A percentile compares a stretch with the other conserved stretches of the same genome.
Evolutionary conservation across 2,329 filamentous ascomycete genomes (phyloP).

Genomic region (Aureobasidium pullulans): DNA sequence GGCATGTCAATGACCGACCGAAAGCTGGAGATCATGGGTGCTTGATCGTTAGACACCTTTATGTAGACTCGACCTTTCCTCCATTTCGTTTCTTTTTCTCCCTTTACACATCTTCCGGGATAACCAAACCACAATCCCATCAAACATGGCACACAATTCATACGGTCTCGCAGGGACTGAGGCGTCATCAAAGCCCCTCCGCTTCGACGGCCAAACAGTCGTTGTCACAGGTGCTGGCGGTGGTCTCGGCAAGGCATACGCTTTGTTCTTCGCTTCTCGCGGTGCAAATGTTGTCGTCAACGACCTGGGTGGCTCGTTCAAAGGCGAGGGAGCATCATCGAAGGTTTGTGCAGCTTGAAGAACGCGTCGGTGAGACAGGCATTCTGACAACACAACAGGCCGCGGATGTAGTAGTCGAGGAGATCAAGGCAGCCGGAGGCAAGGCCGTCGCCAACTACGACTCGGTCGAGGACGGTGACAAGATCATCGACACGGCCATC

Average conservation of each 20-base stretch:
- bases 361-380: not conserved
- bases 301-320: conserved; percentile 86
- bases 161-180: conserved; percentile 13
- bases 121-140: not conserved
- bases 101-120: conserved; percentile 3
- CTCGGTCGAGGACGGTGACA: conserved; percentile 84
- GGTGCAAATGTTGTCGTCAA: conserved; percentile 96
- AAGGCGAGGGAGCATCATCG: conserved; percentile 79
- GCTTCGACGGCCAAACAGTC: conserved; percentile 83
- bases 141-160: conserved; percentile 17
- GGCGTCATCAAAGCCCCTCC: conserved; percentile 38
- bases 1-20: conserved; percentile 8
- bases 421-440: conserved; percentile 80
- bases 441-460: conserved; percentile 98
- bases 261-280: conserved; percentile 81
- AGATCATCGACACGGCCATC: conserved; percentile 86
- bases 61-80: conserved; percentile 9
- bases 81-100: conserved; percentile 9
- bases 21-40: conserved; percentile 10
- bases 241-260: conserved; percentile 75
- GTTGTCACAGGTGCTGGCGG: conserved; percentile 82
- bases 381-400: conserved; percentile 44
- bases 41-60: not conserved
- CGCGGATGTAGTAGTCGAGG: conserved; percentile 73
- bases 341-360: conserved; percentile 54